Percentiles rank a stretch among this genome's conserved stretches.
Conservation (phyloP, 441 rosid species). For the Geranium incanum region DNA sequence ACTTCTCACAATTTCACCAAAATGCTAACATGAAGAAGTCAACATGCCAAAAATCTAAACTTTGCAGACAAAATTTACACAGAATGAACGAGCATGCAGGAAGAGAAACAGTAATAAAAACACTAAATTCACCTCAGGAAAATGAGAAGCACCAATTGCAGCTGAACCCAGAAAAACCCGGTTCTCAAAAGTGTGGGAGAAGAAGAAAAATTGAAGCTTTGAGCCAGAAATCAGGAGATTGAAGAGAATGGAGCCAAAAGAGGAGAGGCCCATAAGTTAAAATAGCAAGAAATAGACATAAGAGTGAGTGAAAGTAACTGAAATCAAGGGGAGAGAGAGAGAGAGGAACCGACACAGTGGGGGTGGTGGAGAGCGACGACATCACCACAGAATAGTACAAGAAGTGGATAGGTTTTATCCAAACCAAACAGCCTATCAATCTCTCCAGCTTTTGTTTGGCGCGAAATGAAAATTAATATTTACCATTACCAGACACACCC, state of each 20-base stretch:
- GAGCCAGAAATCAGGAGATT: constrained; percentile 1
- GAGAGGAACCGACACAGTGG: constrained; percentile 19
- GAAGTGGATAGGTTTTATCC: constrained; percentile 34
- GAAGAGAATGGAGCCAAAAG: not conserved
- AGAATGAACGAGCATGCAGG: not conserved
- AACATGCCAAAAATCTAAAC: constrained; percentile 3
- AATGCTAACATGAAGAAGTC: constrained; percentile 2
- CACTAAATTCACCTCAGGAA: not conserved
- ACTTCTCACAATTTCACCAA: not conserved
- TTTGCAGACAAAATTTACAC: not conserved
- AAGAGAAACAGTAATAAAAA: not conserved
- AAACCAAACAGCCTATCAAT: constrained; percentile 14
- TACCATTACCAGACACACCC: constrained; percentile 13
- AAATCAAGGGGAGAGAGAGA: not conserved
- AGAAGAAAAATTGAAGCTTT: constrained; percentile 2
- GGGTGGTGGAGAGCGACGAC: constrained; percentile 14
- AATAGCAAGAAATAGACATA: not conserved
- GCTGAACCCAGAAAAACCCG: constrained; percentile 2
- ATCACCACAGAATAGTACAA: constrained; percentile 13
- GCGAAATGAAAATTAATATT: constrained; percentile 33
- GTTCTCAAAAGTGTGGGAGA: not conserved
- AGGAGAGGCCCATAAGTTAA: not conserved
- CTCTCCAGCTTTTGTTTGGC: constrained; percentile 31
- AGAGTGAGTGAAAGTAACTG: constrained; percentile 1
- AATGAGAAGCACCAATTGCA: not conserved